Conservation (phyloP, 371 early-diverging fungal species). For the Mortierella sp. region DNA sequence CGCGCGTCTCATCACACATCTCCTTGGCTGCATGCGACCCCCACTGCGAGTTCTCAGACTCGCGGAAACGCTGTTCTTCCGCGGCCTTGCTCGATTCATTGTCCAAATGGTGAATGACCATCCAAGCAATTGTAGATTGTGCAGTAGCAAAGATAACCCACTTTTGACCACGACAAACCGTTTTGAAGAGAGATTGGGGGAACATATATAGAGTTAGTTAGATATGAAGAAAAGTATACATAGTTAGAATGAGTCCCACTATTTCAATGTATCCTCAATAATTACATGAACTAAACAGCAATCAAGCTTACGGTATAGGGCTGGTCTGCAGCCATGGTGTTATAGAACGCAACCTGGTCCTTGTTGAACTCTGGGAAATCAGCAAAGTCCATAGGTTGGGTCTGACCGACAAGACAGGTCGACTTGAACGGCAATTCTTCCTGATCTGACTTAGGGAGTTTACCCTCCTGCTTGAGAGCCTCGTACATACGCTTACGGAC, state of each 20-base stretch:
- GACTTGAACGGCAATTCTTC: neutral
- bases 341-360: neutral
- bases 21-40: constrained; percentile 18
- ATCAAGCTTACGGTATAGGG: neutral
- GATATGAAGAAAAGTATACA: neutral
- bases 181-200: neutral
- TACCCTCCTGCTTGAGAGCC: constrained; percentile 6
- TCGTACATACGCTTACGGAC: constrained; percentile 15
- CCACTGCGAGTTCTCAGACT: constrained; percentile 22
- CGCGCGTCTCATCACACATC: constrained; percentile 23
- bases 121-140: constrained; percentile 26
- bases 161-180: neutral
- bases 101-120: constrained; percentile 21
- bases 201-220: neutral
- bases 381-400: neutral
- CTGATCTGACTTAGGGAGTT: constrained; percentile 2
- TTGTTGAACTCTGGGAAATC: constrained; percentile 2
- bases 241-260: neutral
- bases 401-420: constrained; percentile 16
- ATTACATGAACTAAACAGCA: no score
- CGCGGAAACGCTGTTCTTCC: constrained; percentile 16
- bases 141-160: constrained; percentile 23
- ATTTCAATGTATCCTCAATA: no score
- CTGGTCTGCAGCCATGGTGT: neutral
- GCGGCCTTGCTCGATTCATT: constrained; percentile 6